Percentiles rank a stretch among this genome's conserved stretches.
Conservation (phyloP, 805 yeast species). For the Schwanniomyces occidentalis region DNA sequence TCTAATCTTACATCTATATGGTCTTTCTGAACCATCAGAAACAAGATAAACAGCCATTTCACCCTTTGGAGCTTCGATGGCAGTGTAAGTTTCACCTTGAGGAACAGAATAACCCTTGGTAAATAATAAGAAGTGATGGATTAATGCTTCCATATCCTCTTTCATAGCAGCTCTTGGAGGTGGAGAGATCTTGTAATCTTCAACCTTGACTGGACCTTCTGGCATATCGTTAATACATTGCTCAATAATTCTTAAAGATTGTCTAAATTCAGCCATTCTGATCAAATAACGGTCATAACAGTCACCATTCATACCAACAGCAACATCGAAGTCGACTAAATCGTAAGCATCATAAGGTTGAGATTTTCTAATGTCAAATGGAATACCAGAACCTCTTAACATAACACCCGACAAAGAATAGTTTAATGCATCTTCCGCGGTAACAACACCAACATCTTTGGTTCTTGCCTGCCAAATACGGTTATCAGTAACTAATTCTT, state of each 20-base stretch:
- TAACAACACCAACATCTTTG: conserved; percentile 71
- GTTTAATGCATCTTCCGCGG: conserved; percentile 86
- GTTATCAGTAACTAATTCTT: conserved; percentile 85
- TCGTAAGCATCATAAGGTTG: conserved; percentile 92
- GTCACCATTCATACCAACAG: conserved; percentile 87
- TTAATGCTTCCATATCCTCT: conserved; percentile 89
- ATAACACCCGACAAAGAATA: conserved; percentile 82
- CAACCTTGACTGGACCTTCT: conserved; percentile 87
- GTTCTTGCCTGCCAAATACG: conserved; percentile 93
- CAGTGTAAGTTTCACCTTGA: conserved; percentile 87
- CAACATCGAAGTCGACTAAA: conserved; percentile 78
- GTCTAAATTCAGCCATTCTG: conserved; percentile 92
- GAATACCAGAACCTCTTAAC: conserved; percentile 90
- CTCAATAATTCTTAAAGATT: conserved; percentile 82
- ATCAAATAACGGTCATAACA: conserved; percentile 87
- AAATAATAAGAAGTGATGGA: conserved; percentile 84
- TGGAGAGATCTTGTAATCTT: conserved; percentile 81
- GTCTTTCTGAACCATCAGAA: conserved; percentile 86
- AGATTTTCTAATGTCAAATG: conserved; percentile 80
- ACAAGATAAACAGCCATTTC: conserved; percentile 91
- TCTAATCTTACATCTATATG: conserved; percentile 88
- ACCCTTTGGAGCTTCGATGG: conserved; percentile 93
- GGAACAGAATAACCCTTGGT: conserved; percentile 90
- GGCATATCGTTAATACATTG: conserved; percentile 93
- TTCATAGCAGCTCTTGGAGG: conserved; percentile 84